phyloP scores from a whole-genome alignment of 2,329 filamentous ascomycete genomes.

The Neonectria sp. region DNA sequence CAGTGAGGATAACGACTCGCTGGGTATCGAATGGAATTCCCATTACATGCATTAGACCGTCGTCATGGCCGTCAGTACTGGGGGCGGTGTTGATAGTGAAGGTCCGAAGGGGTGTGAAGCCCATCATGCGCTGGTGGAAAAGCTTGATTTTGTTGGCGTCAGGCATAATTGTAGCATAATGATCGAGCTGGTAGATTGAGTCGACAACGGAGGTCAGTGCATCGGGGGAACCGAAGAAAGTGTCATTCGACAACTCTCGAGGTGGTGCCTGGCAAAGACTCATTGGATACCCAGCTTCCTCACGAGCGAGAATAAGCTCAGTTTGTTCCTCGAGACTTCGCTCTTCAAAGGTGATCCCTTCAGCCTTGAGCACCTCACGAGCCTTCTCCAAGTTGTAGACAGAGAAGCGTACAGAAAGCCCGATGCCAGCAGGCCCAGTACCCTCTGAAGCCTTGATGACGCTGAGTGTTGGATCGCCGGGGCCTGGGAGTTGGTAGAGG shows the following conservation, averaged over 20 bases:
- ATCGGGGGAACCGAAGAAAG: not conserved
- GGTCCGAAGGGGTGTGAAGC: not conserved
- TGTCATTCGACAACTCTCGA: not conserved
- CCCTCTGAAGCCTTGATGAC: not conserved
- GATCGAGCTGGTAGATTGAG: not conserved
- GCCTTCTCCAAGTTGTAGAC: constrained; percentile 2
- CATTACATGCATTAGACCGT: constrained; percentile 1
- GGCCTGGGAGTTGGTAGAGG: not conserved
- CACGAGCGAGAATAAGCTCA: not conserved
- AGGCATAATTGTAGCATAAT: too few relatives aligned
- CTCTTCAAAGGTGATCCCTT: not conserved
- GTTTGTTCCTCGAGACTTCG: not conserved
- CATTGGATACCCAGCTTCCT: not conserved
- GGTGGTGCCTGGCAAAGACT: constrained; percentile 2
- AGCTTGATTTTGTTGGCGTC: not conserved
- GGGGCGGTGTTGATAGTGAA: not conserved
- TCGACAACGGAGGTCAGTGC: not conserved
- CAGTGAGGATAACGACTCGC: constrained; percentile 3
- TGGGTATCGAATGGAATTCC: not conserved
- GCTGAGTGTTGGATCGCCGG: not conserved
- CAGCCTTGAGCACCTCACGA: not conserved
- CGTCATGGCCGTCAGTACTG: not conserved
- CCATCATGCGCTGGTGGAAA: constrained; percentile 4
- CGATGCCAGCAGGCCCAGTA: not conserved
- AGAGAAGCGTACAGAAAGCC: constrained; percentile 3